Percentiles rank a stretch among this genome's conserved stretches.
Conservation (phyloP, 495 filamentous ascomycete species). For the Hypomontagnella monticulosa region DNA sequence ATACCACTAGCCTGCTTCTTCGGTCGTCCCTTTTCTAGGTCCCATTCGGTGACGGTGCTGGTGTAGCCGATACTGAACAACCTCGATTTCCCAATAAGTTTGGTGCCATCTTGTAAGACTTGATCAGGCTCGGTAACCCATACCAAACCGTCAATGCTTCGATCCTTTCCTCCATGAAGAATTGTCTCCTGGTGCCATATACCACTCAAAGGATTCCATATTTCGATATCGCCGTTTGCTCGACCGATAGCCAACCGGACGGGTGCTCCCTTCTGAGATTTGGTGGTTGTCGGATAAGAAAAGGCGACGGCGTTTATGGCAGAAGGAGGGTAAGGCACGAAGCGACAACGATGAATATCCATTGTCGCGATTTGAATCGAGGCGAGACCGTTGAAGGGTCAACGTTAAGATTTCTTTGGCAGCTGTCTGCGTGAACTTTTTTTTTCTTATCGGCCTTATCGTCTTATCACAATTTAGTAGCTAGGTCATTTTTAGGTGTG, state of each 20-base stretch:
- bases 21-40: conserved; percentile 78
- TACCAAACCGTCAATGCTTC: conserved; percentile 87
- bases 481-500: no score
- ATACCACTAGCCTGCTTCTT: conserved; percentile 86
- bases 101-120: conserved; percentile 66
- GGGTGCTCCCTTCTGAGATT: conserved; percentile 62
- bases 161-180: conserved; percentile 82
- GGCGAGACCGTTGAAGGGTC: background rate
- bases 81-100: conserved; percentile 75
- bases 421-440: conserved; percentile 11
- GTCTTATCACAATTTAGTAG: conserved; percentile 6
- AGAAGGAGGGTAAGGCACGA: conserved; percentile 92
- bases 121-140: conserved; percentile 91
- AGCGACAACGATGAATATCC: conserved; percentile 97
- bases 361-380: conserved; percentile 58
- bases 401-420: background rate
- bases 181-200: conserved; percentile 90
- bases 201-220: conserved; percentile 92
- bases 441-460: conserved; percentile 27
- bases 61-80: conserved; percentile 98
- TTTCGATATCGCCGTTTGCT: conserved; percentile 95
- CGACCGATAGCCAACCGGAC: conserved; percentile 88
- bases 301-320: conserved; percentile 95
- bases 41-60: conserved; percentile 92
- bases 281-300: conserved; percentile 77